Evolutionary conservation across 345 rosid species (phyloP).

Genomic region (Citrus reticulata): DNA sequence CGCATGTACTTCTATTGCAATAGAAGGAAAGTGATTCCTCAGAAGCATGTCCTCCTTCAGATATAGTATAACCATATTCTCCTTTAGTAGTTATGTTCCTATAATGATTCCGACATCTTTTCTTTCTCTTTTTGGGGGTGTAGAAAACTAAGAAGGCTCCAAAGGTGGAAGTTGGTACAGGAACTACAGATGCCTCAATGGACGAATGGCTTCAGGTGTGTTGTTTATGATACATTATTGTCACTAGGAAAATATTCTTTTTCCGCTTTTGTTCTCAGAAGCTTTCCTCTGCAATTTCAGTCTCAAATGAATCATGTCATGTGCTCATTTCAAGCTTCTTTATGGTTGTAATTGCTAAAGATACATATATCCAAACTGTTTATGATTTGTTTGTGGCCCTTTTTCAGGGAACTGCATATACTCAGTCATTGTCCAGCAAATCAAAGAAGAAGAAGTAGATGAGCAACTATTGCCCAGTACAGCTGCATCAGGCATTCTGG

Average conservation of each 20-base stretch:
- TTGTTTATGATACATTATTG: neutral
- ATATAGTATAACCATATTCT: neutral
- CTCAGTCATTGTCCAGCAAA: conserved; percentile 50
- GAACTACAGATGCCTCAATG: conserved; percentile 58
- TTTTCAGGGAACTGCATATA: conserved; percentile 71
- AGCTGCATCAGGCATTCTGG: no score
- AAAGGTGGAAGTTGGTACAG: conserved; percentile 88
- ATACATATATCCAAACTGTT: neutral
- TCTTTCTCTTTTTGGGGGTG: conserved; percentile 4
- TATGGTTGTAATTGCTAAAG: neutral
- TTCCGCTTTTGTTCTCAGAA: neutral
- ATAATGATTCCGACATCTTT: neutral
- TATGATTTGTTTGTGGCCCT: neutral
- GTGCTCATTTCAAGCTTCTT: neutral
- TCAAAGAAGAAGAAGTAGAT: conserved; percentile 81
- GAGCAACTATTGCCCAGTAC: neutral
- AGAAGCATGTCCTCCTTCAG: neutral
- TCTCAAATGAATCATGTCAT: neutral
- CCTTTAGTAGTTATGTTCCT: neutral
- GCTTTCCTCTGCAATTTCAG: neutral
- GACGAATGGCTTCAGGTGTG: conserved; percentile 97
- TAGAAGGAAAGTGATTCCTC: no score
- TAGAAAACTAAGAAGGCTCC: conserved; percentile 80
- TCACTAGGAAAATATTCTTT: neutral
- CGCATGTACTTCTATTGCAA: neutral